phyloP scores from a whole-genome alignment of 2,329 filamentous ascomycete genomes.

The Ceratocystis variospora region DNA sequence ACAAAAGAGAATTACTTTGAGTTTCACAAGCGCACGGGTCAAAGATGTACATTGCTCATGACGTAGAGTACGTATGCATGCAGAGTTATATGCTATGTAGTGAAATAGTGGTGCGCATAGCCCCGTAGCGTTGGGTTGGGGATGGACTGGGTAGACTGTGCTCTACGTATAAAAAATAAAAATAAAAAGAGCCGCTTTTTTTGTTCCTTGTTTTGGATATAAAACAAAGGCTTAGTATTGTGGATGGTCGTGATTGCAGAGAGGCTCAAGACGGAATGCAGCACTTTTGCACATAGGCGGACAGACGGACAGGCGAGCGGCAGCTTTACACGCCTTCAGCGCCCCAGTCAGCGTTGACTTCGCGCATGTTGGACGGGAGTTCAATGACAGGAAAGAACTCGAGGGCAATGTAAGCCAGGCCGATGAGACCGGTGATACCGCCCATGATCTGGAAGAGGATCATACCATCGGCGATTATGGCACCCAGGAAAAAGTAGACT shows the following conservation, averaged over 20 bases:
- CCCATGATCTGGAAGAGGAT: slow-evolving; percentile 63
- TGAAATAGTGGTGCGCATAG: neutral
- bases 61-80: neutral
- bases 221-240: too few species aligned
- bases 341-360: slow-evolving; percentile 61
- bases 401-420: slow-evolving; percentile 61
- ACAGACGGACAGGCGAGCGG: too few species aligned
- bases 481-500: slow-evolving; percentile 96
- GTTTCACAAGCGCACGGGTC: neutral
- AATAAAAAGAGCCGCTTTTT: too few species aligned
- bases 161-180: neutral
- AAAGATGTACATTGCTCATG: neutral
- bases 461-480: slow-evolving; percentile 58
- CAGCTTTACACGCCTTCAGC: slow-evolving; percentile 55
- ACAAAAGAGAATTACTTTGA: neutral
- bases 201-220: too few species aligned
- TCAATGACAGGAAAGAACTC: slow-evolving; percentile 70
- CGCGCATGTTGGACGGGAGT: slow-evolving; percentile 69
- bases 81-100: neutral
- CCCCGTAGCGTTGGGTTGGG: too few species aligned
- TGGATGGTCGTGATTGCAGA: neutral
- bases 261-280: too few species aligned
- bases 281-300: too few species aligned
- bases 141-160: too few species aligned
- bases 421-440: slow-evolving; percentile 61